These are phyloP conservation scores for Eimeria sp. DNA, from an alignment of 169 alveolate genomes.

Conservation along the genomic window DNA sequence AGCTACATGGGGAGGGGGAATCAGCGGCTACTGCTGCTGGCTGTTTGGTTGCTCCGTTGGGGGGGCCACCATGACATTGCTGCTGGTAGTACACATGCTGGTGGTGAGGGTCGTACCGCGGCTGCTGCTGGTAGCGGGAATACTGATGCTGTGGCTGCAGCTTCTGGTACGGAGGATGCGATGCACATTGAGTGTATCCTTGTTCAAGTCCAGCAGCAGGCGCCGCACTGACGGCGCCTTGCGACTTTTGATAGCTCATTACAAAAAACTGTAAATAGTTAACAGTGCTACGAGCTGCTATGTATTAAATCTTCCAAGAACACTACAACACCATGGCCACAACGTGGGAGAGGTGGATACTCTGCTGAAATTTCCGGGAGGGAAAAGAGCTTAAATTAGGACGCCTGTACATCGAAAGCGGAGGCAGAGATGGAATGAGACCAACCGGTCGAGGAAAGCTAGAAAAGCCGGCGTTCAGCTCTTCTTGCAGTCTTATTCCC, in stretches of 20 bases:
- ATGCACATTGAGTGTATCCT: conserved; percentile 54
- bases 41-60: conserved; percentile 31
- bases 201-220: conserved; percentile 63
- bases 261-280: conserved; percentile 24
- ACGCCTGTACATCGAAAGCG: conserved; percentile 29
- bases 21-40: not conserved
- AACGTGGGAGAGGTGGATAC: conserved; percentile 8
- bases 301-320: conserved; percentile 7
- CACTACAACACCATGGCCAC: conserved; percentile 73
- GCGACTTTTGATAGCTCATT: conserved; percentile 71
- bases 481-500: not conserved
- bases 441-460: conserved; percentile 17
- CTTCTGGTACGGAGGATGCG: conserved; percentile 65
- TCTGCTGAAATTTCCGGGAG: not conserved
- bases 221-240: conserved; percentile 78
- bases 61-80: conserved; percentile 57
- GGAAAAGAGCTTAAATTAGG: not conserved
- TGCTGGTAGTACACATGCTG: conserved; percentile 75
- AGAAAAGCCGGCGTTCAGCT: not conserved
- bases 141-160: conserved; percentile 72
- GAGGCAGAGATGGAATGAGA: conserved; percentile 12
- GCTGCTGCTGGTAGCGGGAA: conserved; percentile 67
- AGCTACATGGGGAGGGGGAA: conserved; percentile 15
- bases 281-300: conserved; percentile 46
- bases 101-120: conserved; percentile 31